Evolutionary conservation across 2,329 filamentous ascomycete species (phyloP).

Genomic region (Cordyceps cicadae): DNA sequence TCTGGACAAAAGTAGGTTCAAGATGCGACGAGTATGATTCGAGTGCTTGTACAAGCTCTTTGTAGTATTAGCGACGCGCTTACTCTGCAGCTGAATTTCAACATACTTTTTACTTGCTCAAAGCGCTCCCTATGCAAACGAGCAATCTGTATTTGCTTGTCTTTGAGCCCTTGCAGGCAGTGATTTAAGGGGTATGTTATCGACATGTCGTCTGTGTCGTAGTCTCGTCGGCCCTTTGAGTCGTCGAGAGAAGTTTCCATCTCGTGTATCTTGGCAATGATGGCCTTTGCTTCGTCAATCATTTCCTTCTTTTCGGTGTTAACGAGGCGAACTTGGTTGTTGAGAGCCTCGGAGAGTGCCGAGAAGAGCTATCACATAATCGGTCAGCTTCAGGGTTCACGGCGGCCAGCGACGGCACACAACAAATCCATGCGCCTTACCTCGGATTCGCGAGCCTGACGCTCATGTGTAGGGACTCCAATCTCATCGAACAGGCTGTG

Average conservation of each 20-base stretch:
- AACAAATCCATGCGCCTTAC: conserved; percentile 41
- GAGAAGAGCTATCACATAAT: conserved; percentile 63
- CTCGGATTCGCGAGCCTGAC: conserved; percentile 82
- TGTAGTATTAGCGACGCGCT: conserved; percentile 12
- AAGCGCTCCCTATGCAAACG: conserved; percentile 84
- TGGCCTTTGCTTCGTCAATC: conserved; percentile 78
- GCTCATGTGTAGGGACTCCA: conserved; percentile 86
- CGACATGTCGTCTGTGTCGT: conserved; percentile 59
- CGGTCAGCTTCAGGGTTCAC: not conserved
- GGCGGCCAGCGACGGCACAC: not conserved
- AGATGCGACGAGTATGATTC: conserved; percentile 96
- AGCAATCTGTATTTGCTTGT: conserved; percentile 74
- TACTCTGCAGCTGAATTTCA: not conserved
- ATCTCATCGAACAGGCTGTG: conserved; percentile 97
- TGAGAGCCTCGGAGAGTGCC: conserved; percentile 82
- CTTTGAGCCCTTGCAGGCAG: conserved; percentile 73
- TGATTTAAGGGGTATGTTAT: conserved; percentile 76
- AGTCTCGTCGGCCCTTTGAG: conserved; percentile 54
- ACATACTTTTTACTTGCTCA: conserved; percentile 87
- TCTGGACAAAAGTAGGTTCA: conserved; percentile 76
- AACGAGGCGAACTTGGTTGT: conserved; percentile 80
- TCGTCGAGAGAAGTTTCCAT: conserved; percentile 90
- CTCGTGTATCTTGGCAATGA: conserved; percentile 79
- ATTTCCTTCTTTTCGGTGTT: conserved; percentile 82
- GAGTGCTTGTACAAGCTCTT: conserved; percentile 86